Conservation (phyloP, 75 land plant genomes). For the Sequoiadendron giganteum region DNA sequence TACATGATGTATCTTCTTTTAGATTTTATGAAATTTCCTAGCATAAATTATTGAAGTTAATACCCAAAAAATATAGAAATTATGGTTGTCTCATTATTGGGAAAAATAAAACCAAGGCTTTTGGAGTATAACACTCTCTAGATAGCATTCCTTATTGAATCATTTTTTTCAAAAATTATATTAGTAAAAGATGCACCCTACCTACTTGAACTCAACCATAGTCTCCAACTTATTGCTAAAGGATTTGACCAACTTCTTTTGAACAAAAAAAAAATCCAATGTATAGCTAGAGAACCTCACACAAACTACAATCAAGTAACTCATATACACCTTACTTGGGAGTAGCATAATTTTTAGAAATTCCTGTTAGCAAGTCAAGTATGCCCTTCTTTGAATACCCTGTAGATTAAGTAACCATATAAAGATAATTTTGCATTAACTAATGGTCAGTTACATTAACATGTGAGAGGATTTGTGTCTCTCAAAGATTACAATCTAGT, state of each 20-base stretch:
- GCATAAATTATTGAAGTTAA: background rate
- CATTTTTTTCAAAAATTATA: no score
- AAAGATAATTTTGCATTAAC: background rate
- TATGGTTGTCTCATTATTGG: background rate
- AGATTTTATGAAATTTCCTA: background rate
- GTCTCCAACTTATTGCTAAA: background rate
- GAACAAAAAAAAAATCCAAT: background rate
- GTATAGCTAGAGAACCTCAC: background rate
- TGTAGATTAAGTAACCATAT: background rate
- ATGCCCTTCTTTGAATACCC: background rate
- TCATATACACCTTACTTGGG: background rate
- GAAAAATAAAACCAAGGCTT: no score
- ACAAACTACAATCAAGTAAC: background rate
- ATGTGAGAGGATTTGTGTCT: background rate
- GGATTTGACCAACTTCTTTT: background rate
- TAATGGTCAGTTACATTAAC: background rate
- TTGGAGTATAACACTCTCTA: background rate
- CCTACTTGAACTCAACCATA: background rate
- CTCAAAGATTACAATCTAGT: no score
- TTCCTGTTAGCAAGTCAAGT: background rate
- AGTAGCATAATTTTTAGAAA: background rate
- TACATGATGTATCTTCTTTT: no score
- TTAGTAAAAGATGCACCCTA: background rate
- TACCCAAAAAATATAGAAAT: background rate
- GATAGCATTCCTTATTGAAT: no score